Base-by-base conservation (phyloP, 2,329 filamentous ascomycete genomes). In the Cladosporium sp. region DNA sequence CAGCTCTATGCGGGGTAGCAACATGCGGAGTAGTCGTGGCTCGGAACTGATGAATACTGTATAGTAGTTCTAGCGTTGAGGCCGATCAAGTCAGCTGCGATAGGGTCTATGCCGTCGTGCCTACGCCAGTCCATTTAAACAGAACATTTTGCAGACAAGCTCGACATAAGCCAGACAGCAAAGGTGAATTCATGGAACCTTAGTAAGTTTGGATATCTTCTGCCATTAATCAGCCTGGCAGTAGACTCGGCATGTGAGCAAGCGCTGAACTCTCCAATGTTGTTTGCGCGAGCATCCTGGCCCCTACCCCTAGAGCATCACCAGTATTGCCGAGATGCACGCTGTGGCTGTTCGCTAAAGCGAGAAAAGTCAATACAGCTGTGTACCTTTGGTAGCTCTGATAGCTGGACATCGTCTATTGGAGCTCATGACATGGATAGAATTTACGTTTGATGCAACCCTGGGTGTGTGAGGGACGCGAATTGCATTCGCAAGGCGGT, bases 401-500 rank as follows among this genome's bases (percentile, higher is more conserved):
- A 18, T 33, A 10, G 1, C 19, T 43, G 18, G 22, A 43, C 18
- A 31, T 16, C 10, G 32, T 14, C 28, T 33, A 44, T 33, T 33
- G 42, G 42, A 44, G 42, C 32, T 34, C 43, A 9, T 46, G 43
- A 46, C 32, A 28, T 46, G 43, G 14, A 46, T 22, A 33, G 9
- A 11, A 46, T 46, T 33, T n/a, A 35, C 32, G 32, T 46, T 28
- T 14, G 14, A 22, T 22, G 43, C 16, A 46, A 37, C 43, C 43
- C 31, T 46, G 43, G 43, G 34, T 18, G 32, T 22, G 43, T 46
- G 43, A 46, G 43, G 43, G 43, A 37, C 32, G 16, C 43, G 43
- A 35, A n/a, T 22, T 34, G 42, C 28, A 32, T 31, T 18, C 16
- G 41, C 41, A 31, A 43, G 10, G 14, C 2, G 22, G 31, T 22